Percentiles rank a stretch among this genome's conserved stretches.
phyloP scores from a whole-genome alignment of 352 stramenopile species.

The Phytophthora palmivora region DNA sequence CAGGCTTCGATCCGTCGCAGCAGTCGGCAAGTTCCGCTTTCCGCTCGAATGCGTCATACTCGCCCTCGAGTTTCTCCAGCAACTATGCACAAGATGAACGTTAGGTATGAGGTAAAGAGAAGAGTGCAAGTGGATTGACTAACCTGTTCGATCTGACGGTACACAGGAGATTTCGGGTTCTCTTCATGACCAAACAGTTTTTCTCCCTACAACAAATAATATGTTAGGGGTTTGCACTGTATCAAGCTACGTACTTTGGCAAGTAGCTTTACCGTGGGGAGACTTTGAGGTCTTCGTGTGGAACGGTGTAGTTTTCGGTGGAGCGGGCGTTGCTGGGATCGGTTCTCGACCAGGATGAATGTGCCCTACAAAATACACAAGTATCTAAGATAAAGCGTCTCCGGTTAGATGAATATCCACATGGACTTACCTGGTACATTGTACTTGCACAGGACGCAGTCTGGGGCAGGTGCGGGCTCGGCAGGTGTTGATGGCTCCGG shows the following conservation, averaged over 20 bases:
- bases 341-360: conserved; percentile 65
- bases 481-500: conserved; percentile 12
- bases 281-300: conserved; percentile 37
- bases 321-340: conserved; percentile 21
- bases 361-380: conserved; percentile 45
- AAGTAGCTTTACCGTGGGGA: conserved; percentile 22
- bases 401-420: background rate
- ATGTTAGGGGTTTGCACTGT: background rate
- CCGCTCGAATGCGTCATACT: conserved; percentile 68
- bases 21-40: conserved; percentile 49
- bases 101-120: conserved; percentile 1
- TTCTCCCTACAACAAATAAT: conserved; percentile 34
- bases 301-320: conserved; percentile 25
- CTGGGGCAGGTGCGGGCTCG: conserved; percentile 19
- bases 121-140: conserved; percentile 2
- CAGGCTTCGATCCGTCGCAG: conserved; percentile 42
- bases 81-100: conserved; percentile 36
- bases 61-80: conserved; percentile 45
- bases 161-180: conserved; percentile 68
- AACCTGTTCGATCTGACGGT: conserved; percentile 65
- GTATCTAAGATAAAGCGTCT: background rate
- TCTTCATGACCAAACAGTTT: conserved; percentile 54
- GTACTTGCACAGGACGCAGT: conserved; percentile 84
- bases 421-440: conserved; percentile 63
- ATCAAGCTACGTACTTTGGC: no score